phyloP scores from a whole-genome alignment of 208 protist species.

The Blechomonas ayalai region DNA sequence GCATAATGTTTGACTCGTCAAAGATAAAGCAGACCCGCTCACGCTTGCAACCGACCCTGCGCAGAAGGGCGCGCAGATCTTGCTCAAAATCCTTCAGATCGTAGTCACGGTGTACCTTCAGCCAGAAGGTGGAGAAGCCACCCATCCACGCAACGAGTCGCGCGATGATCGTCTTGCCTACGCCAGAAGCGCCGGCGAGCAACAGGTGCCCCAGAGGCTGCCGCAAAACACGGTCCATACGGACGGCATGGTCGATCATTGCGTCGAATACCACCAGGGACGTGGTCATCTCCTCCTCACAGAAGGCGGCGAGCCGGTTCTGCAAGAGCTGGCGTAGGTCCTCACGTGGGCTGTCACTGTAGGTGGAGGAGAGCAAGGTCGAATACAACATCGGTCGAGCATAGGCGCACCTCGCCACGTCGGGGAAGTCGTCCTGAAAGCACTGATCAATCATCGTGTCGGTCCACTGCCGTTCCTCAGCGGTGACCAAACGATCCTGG shows the following conservation, averaged over 20 bases:
- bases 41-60: slow-evolving; percentile 92
- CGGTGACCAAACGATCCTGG: slow-evolving; percentile 90
- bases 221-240: slow-evolving; percentile 98
- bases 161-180: slow-evolving; percentile 98
- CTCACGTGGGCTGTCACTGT: slow-evolving; percentile 83
- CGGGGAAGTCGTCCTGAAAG: slow-evolving; percentile 83
- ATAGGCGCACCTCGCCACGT: slow-evolving; percentile 34
- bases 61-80: slow-evolving; percentile 96
- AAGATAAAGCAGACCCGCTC: slow-evolving; percentile 99
- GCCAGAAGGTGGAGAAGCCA: slow-evolving; percentile 93
- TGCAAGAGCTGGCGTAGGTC: slow-evolving; percentile 90
- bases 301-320: slow-evolving; percentile 88
- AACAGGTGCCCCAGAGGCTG: slow-evolving; percentile 97
- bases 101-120: slow-evolving; percentile 97
- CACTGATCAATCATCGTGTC: slow-evolving; percentile 69
- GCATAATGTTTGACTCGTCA: slow-evolving; percentile 98
- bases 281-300: slow-evolving; percentile 98
- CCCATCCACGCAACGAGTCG: slow-evolving; percentile 98
- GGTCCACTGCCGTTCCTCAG: slow-evolving; percentile 94
- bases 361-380: slow-evolving; percentile 91
- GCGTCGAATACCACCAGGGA: slow-evolving; percentile 97
- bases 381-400: slow-evolving; percentile 95
- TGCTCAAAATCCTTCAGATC: slow-evolving; percentile 96
- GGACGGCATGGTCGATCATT: slow-evolving; percentile 97
- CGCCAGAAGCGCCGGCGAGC: slow-evolving; percentile 94